Base-by-base conservation (phyloP, 2,329 filamentous ascomycete genomes). In the Juglanconis sp. region DNA sequence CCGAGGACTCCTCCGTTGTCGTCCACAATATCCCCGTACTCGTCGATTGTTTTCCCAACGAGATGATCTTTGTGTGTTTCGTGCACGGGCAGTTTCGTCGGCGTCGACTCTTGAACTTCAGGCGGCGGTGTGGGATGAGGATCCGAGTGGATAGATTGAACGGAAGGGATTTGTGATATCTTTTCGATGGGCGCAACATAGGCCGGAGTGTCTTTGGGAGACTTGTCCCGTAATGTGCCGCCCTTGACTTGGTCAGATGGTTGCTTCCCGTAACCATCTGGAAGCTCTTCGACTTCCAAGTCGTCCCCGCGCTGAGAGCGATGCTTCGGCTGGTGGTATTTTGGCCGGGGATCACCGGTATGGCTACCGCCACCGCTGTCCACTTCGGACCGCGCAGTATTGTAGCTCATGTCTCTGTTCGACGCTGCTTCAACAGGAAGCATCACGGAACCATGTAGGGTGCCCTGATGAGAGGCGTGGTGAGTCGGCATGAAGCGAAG, bases 1-100 rank as follows among this genome's bases (percentile, higher is more conserved):
- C 81, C 82, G 3, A 84, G 74, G 3, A 83, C 79, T 40, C 76
- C 77, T 7, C 80, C 81, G 17, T 79, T 73, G 61, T 74, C 77
- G 61, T 80, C 78, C 15, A 84, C 68, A 36, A 84, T 74, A 68
- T 83, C 83, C 57, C 81, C 82, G 52, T 81, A 81, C 67, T 84
- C 81, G 61, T 84, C 80, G 31, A 84, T 74, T 44, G 68, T 73
- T 63, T 79, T 78, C 47, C 79, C 81, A 51, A 76, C 74, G 30
- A 84, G 75, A 17, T 67, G 67, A 8, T 65, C 62, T 35, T 69
- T 72, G n/a, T 69, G 56, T 13, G 63, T 65, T 7, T 66, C 56
- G 2, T 70, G 67, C 3, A 73, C 62, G 2, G 65, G 58, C 52
- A 76, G 68, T 62, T 74, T 63, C 51, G 58, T 53, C 48, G 68